Evolutionary conservation across 1,284 basidiomycete genomes (phyloP), one percentile per base, ranked within the genome.

Genomic region (Gymnopus androsaceus): DNA sequence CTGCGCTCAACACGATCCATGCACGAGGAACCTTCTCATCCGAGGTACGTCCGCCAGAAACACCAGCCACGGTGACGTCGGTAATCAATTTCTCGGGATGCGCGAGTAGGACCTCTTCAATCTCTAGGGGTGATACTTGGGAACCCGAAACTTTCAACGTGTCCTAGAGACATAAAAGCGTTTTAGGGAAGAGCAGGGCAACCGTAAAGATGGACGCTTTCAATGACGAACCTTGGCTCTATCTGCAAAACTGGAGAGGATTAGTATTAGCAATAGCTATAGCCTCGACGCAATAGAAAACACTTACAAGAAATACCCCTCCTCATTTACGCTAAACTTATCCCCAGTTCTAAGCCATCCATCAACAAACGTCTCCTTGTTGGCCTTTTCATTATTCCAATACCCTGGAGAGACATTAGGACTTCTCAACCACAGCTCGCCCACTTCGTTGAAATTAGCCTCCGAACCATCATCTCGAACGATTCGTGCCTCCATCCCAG

Each of bases 271-370:
- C 12, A 27, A 44, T 37, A 27, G 11, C 23, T 28, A 30, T 21
- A 50, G 34, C 36, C 28, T 44, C 30, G 30, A n/a, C 44, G 19
- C n/a, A 40, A 38, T 33, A 7, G 17, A 33, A 58, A 23, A 42
- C n/a, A 72, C 84, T 38, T 60, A 90, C 88, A 80, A 90, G 64
- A 90, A 81, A 51, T 80, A 76, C 0, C 81, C 83, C 6, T 82
- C 72, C 58, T 75, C 74, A 58, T 86, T 80, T 6, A 81, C 79
- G 38, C 77, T 74, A 65, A 90, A 85, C 54, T 76, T 73, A 67
- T 92, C 89, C 1, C 90, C 90, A 0, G 88, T 91, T 51, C 73
- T 74, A 30, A 92, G 63, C 90, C 89, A 92, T 14, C 87, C 88
- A 54, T 74, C 82, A 3, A 81, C 66, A 65, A 91, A 90, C 0